Conservation (phyloP, 768 basidiomycete genomes). For the Mrakia blollopis region DNA sequence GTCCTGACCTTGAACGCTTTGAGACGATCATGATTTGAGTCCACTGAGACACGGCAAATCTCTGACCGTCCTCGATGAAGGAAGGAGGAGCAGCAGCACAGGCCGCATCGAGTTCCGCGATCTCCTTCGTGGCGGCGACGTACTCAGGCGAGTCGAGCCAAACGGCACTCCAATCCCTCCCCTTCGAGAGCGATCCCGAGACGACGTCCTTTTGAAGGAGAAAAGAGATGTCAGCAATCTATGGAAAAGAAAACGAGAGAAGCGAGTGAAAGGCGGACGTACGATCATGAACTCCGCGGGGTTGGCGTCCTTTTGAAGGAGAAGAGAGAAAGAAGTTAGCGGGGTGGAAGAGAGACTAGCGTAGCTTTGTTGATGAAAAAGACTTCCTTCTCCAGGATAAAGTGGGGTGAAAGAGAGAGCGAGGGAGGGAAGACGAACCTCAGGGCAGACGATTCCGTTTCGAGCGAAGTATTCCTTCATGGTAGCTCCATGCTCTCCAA, state of each 20-base stretch:
- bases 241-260: background rate
- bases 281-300: background rate
- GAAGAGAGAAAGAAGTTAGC: background rate
- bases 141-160: slow-evolving; percentile 71
- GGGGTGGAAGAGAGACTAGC: background rate
- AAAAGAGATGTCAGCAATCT: background rate
- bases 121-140: slow-evolving; percentile 46
- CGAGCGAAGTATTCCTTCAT: slow-evolving; percentile 66
- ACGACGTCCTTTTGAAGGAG: slow-evolving; percentile 12
- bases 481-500: slow-evolving; percentile 50
- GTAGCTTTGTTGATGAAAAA: too few relatives aligned
- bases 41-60: slow-evolving; percentile 24
- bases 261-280: too few relatives aligned
- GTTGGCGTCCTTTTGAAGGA: background rate
- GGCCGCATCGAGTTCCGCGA: slow-evolving; percentile 47
- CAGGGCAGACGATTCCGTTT: slow-evolving; percentile 60
- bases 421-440: slow-evolving; percentile 39
- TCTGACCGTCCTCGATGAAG: slow-evolving; percentile 34
- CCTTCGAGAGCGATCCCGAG: slow-evolving; percentile 43
- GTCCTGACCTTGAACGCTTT: background rate
- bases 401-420: background rate
- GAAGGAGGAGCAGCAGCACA: slow-evolving; percentile 32
- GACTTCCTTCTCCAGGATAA: too few relatives aligned
- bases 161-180: slow-evolving; percentile 66
- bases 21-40: slow-evolving; percentile 33